Evolutionary conservation across 495 filamentous ascomycete genomes (phyloP).

Genomic region (Penicillium arizonense): DNA sequence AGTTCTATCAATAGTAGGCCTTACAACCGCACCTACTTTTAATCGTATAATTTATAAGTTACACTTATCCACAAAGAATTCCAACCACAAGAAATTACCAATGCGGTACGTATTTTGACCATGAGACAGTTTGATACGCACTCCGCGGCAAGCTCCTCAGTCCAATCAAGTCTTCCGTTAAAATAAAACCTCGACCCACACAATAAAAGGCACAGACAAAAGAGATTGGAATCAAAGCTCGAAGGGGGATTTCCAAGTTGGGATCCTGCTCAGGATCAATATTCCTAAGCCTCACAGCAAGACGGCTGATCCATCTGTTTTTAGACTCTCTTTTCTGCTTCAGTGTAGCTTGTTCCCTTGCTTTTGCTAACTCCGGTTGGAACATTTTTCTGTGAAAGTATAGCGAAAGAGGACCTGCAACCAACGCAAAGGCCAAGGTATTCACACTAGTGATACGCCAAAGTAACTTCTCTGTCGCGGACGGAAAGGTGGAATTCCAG

Average conservation of each 20-base stretch:
- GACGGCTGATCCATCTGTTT: not conserved
- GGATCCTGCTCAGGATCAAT: constrained; percentile 18
- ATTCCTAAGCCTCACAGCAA: constrained; percentile 16
- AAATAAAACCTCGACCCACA: constrained; percentile 20
- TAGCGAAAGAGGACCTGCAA: not conserved
- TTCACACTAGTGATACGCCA: constrained; percentile 25
- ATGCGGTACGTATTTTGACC: constrained; percentile 24
- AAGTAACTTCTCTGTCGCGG: constrained; percentile 20
- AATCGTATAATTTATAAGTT: no score
- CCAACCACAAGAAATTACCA: not conserved
- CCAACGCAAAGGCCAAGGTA: constrained; percentile 9
- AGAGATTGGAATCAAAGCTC: constrained; percentile 12
- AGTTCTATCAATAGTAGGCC: no score
- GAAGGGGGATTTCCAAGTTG: constrained; percentile 5
- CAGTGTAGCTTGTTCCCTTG: not conserved
- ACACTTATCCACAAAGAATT: no score
- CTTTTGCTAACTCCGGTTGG: not conserved
- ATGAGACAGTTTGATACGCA: constrained; percentile 26
- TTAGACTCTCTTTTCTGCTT: not conserved
- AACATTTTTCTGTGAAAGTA: not conserved
- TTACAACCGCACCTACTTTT: no score
- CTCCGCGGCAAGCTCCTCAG: constrained; percentile 25
- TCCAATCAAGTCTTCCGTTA: constrained; percentile 36
- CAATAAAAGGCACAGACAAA: constrained; percentile 20
- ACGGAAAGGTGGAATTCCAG: constrained; percentile 28